These are phyloP conservation scores for Nissolia schottii DNA, from an alignment of 306 rosid genomes.

Conservation along the genomic window DNA sequence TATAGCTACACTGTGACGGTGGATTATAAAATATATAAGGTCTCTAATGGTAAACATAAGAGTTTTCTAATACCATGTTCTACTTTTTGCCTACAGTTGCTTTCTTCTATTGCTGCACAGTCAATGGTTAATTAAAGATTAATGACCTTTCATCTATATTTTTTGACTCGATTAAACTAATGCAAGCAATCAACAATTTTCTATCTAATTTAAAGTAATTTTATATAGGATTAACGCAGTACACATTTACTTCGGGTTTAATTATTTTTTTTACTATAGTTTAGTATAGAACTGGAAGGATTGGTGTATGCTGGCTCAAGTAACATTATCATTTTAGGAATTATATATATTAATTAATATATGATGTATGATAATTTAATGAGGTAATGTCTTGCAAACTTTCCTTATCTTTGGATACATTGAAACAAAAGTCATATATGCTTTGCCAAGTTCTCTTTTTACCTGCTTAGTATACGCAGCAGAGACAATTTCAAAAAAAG, in stretches of 20 bases:
- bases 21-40: slow-evolving; percentile 7
- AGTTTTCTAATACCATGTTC: not conserved
- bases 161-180: not conserved
- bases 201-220: not conserved
- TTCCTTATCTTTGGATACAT: not conserved
- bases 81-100: not conserved
- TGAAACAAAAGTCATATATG: slow-evolving; percentile 1
- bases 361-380: not conserved
- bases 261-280: not conserved
- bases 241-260: not conserved
- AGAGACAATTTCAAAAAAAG: slow-evolving; percentile 13
- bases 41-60: not conserved
- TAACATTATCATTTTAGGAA: not conserved
- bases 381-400: not conserved
- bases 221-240: not conserved
- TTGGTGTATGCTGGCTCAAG: not conserved
- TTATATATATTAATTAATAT: not conserved
- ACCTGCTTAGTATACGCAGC: not conserved
- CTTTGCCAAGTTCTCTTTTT: not conserved
- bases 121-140: slow-evolving; percentile 11
- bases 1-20: not conserved
- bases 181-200: not conserved
- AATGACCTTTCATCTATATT: not conserved
- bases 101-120: not conserved
- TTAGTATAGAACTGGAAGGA: not conserved